phyloP scores from a whole-genome alignment of 1,284 basidiomycete species.

The Ceratobasidium papillatum region DNA sequence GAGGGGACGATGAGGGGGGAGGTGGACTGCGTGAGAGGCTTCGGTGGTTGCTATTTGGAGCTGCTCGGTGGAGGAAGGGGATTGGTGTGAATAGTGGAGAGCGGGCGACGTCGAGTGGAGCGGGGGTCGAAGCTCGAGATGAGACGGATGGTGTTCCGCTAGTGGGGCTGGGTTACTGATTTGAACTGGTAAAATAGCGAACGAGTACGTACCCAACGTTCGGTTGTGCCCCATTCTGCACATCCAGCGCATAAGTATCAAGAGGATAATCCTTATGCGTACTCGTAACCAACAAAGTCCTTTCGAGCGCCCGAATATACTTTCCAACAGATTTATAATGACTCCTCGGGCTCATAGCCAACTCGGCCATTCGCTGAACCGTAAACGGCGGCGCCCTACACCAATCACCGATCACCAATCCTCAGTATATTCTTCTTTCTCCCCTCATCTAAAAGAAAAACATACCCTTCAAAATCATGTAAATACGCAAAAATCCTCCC shows the following conservation, averaged over 20 bases:
- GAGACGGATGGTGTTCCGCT: conserved; percentile 43
- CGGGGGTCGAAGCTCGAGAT: conserved; percentile 54
- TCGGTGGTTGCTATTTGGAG: conserved; percentile 60
- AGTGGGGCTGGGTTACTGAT: conserved; percentile 17
- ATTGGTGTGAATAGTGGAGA: conserved; percentile 87
- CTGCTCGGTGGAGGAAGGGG: conserved; percentile 80
- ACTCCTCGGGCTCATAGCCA: conserved; percentile 73
- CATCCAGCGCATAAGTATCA: conserved; percentile 57
- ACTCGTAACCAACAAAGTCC: conserved; percentile 86
- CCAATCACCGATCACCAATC: conserved; percentile 39
- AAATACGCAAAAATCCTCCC: conserved; percentile 69
- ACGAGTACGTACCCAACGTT: conserved; percentile 46
- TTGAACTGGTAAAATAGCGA: conserved; percentile 48
- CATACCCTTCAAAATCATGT: conserved; percentile 80
- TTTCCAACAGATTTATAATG: conserved; percentile 86
- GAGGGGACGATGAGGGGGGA: conserved; percentile 74
- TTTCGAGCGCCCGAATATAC: conserved; percentile 90
- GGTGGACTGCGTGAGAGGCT: conserved; percentile 72
- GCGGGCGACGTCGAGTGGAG: conserved; percentile 60
- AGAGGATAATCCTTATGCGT: conserved; percentile 73
- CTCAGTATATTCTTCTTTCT: conserved; percentile 1
- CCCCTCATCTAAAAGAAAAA: conserved; percentile 41
- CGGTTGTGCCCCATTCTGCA: conserved; percentile 41
- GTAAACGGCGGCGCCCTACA: conserved; percentile 84
- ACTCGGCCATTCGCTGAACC: conserved; percentile 89